These are phyloP conservation scores for Talaromyces wortmannii DNA, from an alignment of 495 filamentous ascomycete species.

Conservation along the genomic window DNA sequence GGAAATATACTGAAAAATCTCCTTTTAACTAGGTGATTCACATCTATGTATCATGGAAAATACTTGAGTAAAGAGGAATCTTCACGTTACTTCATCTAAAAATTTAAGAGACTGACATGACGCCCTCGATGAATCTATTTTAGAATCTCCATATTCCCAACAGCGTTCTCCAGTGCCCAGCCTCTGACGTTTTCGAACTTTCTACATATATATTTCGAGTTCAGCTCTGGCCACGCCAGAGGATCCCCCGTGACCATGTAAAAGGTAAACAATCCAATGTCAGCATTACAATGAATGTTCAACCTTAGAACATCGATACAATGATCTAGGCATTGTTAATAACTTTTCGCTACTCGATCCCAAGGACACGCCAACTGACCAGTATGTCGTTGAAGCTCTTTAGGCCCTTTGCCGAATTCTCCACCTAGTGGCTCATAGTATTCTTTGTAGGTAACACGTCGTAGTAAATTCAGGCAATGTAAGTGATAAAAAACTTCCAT, in stretches of 20 bases:
- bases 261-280: constrained; percentile 1
- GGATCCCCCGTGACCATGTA: constrained; percentile 1
- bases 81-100: no score
- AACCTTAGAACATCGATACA: constrained; percentile 1
- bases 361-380: not conserved
- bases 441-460: not conserved
- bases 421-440: constrained; percentile 1
- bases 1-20: no score
- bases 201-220: not conserved
- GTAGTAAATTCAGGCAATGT: not conserved
- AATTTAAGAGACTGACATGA: no score
- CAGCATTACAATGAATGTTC: constrained; percentile 3
- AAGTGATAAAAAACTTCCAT: constrained; percentile 2
- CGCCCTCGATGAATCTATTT: no score
- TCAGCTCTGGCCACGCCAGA: not conserved
- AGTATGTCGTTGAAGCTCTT: constrained; percentile 1
- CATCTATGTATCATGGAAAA: no score
- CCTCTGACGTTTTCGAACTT: not conserved
- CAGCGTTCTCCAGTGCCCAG: not conserved
- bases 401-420: not conserved
- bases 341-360: no score
- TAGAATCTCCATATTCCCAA: constrained; percentile 1
- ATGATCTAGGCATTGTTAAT: not conserved
- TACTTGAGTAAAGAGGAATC: no score
- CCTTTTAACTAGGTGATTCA: no score